These are phyloP conservation scores for Amauroascus niger DNA, from an alignment of 2,329 filamentous ascomycete genomes.

Conservation along the genomic window DNA sequence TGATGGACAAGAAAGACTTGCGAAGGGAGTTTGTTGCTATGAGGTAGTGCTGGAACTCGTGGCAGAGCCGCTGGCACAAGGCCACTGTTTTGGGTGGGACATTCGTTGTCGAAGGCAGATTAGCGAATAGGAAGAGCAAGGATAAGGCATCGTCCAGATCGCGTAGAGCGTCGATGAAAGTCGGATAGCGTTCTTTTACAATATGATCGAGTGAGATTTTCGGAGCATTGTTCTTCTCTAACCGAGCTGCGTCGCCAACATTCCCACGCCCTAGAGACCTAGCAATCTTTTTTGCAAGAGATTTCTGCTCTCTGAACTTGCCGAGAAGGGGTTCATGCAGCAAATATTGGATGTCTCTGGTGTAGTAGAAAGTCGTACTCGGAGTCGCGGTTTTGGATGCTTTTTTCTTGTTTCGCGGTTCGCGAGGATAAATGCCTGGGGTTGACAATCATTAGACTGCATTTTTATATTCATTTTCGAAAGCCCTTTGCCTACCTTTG, in stretches of 20 bases:
- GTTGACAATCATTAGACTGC: constrained; percentile 13
- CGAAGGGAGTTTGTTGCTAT: constrained; percentile 83
- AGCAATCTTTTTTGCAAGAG: constrained; percentile 94
- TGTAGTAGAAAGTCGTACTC: constrained; percentile 82
- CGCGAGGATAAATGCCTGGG: constrained; percentile 81
- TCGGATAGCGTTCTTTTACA: constrained; percentile 95
- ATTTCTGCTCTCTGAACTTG: constrained; percentile 96
- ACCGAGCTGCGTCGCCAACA: constrained; percentile 72
- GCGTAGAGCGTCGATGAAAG: constrained; percentile 85
- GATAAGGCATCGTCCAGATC: constrained; percentile 95
- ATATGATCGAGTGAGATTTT: constrained; percentile 91
- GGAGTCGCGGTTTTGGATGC: constrained; percentile 81
- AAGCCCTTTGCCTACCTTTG: constrained; percentile 53
- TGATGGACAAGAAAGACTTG: constrained; percentile 96
- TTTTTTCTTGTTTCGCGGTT: constrained; percentile 95
- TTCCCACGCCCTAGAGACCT: constrained; percentile 85
- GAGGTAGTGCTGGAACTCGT: constrained; percentile 96
- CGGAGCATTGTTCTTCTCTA: constrained; percentile 85
- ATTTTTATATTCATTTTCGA: no score
- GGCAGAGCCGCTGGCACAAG: constrained; percentile 80
- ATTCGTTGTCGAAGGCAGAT: constrained; percentile 77
- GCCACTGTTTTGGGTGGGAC: constrained; percentile 94
- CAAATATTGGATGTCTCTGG: constrained; percentile 97
- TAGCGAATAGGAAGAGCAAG: constrained; percentile 95
- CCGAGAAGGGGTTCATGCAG: constrained; percentile 88